Conservation (phyloP, 2,329 filamentous ascomycete species). For the Orbilia oligospora region DNA sequence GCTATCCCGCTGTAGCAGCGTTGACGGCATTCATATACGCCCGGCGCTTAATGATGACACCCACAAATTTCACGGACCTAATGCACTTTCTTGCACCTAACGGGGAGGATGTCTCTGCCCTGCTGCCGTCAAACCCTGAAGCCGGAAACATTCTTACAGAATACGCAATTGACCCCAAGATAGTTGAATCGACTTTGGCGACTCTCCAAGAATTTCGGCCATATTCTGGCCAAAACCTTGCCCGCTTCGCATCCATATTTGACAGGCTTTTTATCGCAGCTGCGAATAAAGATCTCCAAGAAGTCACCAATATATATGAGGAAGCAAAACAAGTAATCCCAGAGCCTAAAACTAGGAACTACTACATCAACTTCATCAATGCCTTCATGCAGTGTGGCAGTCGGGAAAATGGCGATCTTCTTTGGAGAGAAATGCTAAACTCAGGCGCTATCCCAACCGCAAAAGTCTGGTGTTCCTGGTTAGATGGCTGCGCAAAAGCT, state of each 20-base stretch:
- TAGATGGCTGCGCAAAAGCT: slow-evolving; percentile 53
- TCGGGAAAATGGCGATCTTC: slow-evolving; percentile 34
- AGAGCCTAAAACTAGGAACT: slow-evolving; percentile 23
- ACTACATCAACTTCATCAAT: slow-evolving; percentile 50
- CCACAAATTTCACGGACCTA: slow-evolving; percentile 37
- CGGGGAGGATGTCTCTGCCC: slow-evolving; percentile 35
- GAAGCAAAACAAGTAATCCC: slow-evolving; percentile 31
- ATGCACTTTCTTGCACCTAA: slow-evolving; percentile 45
- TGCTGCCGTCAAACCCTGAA: slow-evolving; percentile 35
- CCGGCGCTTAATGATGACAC: slow-evolving; percentile 36
- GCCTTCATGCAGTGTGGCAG: slow-evolving; percentile 49
- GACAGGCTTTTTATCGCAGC: slow-evolving; percentile 49
- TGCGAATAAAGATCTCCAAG: slow-evolving; percentile 20
- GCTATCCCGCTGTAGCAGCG: slow-evolving; percentile 42
- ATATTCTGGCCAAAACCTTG: slow-evolving; percentile 41
- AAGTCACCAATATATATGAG: slow-evolving; percentile 30
- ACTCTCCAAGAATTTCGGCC: slow-evolving; percentile 43
- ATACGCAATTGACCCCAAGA: slow-evolving; percentile 15
- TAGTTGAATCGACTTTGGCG: slow-evolving; percentile 33
- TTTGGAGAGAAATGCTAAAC: slow-evolving; percentile 52
- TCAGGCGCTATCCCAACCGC: slow-evolving; percentile 42
- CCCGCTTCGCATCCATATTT: slow-evolving; percentile 33
- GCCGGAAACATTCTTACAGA: slow-evolving; percentile 38
- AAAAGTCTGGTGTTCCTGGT: slow-evolving; percentile 47
- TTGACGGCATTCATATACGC: slow-evolving; percentile 45